phyloP scores from a whole-genome alignment of 2,329 filamentous ascomycete genomes.

The Eurotiales sp. region DNA sequence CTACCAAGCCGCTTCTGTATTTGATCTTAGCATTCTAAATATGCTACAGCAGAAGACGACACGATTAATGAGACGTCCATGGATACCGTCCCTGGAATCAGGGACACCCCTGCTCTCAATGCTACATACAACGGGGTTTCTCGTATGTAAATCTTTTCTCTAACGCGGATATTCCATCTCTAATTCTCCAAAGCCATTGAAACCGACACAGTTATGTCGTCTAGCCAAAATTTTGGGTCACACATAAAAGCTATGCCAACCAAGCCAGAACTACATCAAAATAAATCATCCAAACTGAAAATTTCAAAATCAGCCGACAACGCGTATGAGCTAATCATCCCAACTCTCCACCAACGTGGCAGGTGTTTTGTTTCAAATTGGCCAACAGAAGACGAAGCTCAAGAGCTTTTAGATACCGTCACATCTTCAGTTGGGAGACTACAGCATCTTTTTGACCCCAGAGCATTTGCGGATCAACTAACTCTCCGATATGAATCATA shows the following conservation, averaged over 20 bases:
- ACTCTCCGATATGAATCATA: not conserved
- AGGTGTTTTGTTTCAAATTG: not conserved
- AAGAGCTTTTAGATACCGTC: not conserved
- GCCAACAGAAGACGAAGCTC: not conserved
- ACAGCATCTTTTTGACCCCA: constrained; percentile 1
- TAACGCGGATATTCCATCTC: not conserved
- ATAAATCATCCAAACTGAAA: not conserved
- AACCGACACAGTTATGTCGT: not conserved
- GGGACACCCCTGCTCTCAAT: not conserved
- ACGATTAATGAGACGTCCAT: too few species aligned
- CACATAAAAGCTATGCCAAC: not conserved
- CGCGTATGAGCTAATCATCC: not conserved
- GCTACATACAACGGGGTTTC: not conserved
- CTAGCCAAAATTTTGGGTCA: not conserved
- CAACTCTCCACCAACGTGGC: not conserved
- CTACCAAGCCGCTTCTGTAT: too few species aligned
- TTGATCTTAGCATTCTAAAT: not conserved
- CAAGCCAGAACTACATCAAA: not conserved
- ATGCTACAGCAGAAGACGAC: too few species aligned
- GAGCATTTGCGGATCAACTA: not conserved
- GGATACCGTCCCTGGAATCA: not conserved
- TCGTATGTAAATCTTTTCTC: not conserved
- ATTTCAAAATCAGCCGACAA: not conserved
- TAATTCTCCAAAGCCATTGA: not conserved
- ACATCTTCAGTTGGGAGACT: not conserved